Conservation (phyloP, 345 rosid species). For the Cardamine occulta region DNA sequence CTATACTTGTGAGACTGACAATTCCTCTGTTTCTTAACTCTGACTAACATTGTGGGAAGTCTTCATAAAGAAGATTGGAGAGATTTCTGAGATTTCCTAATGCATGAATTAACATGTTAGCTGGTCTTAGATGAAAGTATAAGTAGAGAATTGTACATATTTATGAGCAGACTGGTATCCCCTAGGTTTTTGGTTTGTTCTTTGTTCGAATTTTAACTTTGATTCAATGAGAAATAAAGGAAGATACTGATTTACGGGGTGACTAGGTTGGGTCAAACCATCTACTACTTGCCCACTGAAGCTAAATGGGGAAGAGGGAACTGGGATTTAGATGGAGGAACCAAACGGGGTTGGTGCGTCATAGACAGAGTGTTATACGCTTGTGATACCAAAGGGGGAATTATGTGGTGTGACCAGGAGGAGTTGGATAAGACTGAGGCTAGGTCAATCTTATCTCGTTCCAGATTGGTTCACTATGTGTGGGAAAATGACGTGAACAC, state of each 20-base stretch:
- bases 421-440: too few relatives aligned
- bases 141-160: background rate
- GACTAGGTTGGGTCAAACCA: too few relatives aligned
- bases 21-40: background rate
- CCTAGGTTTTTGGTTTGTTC: background rate
- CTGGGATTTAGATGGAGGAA: too few relatives aligned
- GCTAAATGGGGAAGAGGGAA: too few relatives aligned
- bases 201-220: background rate
- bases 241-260: background rate
- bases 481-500: too few relatives aligned
- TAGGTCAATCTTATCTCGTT: too few relatives aligned
- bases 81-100: background rate
- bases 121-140: conserved; percentile 10
- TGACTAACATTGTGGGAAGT: background rate
- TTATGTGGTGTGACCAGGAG: too few relatives aligned
- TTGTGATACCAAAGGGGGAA: too few relatives aligned
- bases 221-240: conserved; percentile 11
- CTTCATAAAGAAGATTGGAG: background rate
- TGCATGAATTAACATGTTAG: background rate
- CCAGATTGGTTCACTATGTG: too few relatives aligned
- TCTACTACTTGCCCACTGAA: too few relatives aligned
- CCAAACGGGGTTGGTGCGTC: too few relatives aligned
- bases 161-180: background rate
- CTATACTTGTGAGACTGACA: conserved; percentile 1
- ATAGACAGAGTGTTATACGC: too few relatives aligned